Base-by-base conservation (phyloP, 1,139 yeast genomes). In the Lodderomyces margitis region DNA sequence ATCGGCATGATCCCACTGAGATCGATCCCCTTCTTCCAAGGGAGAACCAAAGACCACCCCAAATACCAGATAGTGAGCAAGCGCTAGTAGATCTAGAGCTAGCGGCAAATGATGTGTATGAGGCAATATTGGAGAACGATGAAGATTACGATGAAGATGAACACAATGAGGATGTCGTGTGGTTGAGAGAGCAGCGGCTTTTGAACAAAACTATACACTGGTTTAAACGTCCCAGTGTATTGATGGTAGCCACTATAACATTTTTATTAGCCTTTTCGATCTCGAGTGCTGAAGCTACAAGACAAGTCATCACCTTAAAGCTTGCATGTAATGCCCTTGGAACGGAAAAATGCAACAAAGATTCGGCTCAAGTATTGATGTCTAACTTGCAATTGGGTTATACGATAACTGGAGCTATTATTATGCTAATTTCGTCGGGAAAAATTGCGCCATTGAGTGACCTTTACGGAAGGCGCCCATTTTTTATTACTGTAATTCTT, bases 361-460 rank as follows among this genome's bases (percentile, higher is more conserved):
- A 54, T 1, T 59, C 57, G 14, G 61, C 67, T 2, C 77, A 70
- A 49, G 47, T 65, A 2, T 46, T 67, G 42, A 57, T 69, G 39
- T 68, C 74, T 16, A 61, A 69, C 49, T 62, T 68, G 46, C 64
- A 61, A 39, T 57, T 68, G 51, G 60, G 56, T n/a, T 56, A 53
- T 38, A 49, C 54, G 9, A 46, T 68, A 3, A 48, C 61, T n/a
- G 45, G 55, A 12, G 69, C 64, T 5, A 41, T 61, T 4, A 52
- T 64, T 14, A 62, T 63, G 51, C 57, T 74, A 34, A 41, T 71
- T 5, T 73, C 75, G 2, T 60, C 71, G 47, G 72, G 74, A 3
- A 72, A 74, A 48, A 56, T 80, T 9, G 87, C 88, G 0, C 74
- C 77, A n/a, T 53, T 78, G 25, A 79, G 87, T 4, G 94, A 86